These are phyloP conservation scores for Botrytis tulipae DNA, from an alignment of 2,329 filamentous ascomycete species.

Conservation along the genomic window DNA sequence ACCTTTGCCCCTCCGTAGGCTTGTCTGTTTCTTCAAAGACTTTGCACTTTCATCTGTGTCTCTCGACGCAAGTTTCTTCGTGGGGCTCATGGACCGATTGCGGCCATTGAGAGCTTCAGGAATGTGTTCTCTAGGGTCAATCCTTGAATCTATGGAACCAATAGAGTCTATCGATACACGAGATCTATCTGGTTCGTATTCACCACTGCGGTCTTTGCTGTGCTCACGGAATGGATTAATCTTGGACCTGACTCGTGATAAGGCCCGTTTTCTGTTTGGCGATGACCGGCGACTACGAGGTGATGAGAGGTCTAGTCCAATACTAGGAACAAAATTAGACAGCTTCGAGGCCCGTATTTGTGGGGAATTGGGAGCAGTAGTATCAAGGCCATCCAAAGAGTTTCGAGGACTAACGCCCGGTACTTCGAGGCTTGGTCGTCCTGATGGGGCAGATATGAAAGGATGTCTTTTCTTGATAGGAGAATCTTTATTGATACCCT, in stretches of 20 bases:
- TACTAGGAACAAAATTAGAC: conserved; percentile 48
- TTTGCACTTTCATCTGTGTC: conserved; percentile 49
- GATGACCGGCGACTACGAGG: conserved; percentile 61
- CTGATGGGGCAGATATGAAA: conserved; percentile 28
- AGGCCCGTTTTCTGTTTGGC: conserved; percentile 56
- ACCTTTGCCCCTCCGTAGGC: conserved; percentile 44
- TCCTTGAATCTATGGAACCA: conserved; percentile 15
- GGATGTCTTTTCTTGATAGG: conserved; percentile 27
- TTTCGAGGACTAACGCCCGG: conserved; percentile 41
- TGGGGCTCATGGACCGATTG: conserved; percentile 41
- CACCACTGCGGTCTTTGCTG: conserved; percentile 50
- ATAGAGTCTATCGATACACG: conserved; percentile 18
- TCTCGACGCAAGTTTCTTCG: conserved; percentile 40
- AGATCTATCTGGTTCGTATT: conserved; percentile 37
- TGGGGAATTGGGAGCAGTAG: conserved; percentile 42
- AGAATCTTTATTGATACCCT: conserved; percentile 24
- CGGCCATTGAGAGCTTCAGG: conserved; percentile 26
- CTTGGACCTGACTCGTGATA: conserved; percentile 44
- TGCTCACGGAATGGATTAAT: conserved; percentile 39
- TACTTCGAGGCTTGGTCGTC: conserved; percentile 48
- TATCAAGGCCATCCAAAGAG: conserved; percentile 46
- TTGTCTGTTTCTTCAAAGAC: conserved; percentile 49
- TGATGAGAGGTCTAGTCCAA: conserved; percentile 63
- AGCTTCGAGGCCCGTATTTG: conserved; percentile 28
- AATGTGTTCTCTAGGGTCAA: conserved; percentile 30